phyloP scores from a whole-genome alignment of 169 alveolate species.

The Cryptosporidium canis region DNA sequence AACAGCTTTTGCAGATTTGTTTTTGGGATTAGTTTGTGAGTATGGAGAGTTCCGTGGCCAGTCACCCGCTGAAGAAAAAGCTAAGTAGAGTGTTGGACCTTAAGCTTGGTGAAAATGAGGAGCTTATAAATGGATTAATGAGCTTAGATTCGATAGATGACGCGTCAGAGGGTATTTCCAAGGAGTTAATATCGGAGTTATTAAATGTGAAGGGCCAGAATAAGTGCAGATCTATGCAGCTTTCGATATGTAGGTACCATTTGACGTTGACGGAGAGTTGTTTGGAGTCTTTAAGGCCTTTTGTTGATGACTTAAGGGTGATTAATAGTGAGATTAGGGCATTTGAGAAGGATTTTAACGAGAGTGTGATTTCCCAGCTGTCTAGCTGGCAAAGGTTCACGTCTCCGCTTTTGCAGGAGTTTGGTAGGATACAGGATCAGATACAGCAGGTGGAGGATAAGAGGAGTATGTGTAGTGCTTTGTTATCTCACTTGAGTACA shows the following conservation, averaged over 20 bases:
- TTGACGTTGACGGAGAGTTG: neutral
- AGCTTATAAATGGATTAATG: constrained; percentile 3
- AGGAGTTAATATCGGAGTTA: constrained; percentile 19
- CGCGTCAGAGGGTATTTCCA: neutral
- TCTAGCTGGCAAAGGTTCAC: constrained; percentile 5
- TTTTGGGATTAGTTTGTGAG: neutral
- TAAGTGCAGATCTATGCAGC: constrained; percentile 38
- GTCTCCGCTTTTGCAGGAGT: constrained; percentile 33
- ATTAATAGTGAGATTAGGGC: neutral
- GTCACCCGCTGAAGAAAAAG: constrained; percentile 36
- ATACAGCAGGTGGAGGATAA: neutral
- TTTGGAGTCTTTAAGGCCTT: constrained; percentile 43
- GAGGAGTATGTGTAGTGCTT: constrained; percentile 34
- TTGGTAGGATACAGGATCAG: constrained; percentile 33
- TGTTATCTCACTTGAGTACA: constrained; percentile 40
- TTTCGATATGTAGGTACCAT: constrained; percentile 30
- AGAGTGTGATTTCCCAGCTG: neutral
- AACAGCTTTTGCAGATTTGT: no score
- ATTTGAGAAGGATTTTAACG: constrained; percentile 36
- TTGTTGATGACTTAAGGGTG: constrained; percentile 34
- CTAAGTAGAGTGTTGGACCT: constrained; percentile 40
- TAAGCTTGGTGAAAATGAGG: constrained; percentile 55
- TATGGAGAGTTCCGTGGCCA: constrained; percentile 20
- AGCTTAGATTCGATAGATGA: constrained; percentile 12
- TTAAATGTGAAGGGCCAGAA: neutral